Evolutionary conservation across 1,284 basidiomycete species (phyloP).

Genomic region (Erythrobasidium hasegawianum): DNA sequence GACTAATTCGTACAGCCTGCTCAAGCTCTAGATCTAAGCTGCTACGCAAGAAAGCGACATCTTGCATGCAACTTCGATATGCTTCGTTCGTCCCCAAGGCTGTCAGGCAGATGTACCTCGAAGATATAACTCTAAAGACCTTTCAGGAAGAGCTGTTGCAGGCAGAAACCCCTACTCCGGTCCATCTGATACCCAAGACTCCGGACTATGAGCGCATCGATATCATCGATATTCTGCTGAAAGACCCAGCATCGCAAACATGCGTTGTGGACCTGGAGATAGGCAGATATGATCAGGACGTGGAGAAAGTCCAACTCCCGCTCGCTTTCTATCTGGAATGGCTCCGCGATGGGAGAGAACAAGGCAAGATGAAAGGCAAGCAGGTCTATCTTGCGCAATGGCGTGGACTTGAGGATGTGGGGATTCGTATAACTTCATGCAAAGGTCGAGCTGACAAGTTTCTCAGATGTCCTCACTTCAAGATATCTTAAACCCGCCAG

Average conservation of each 20-base stretch:
- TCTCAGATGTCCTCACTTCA: constrained; percentile 17
- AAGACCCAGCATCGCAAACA: constrained; percentile 15
- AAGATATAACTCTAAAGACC: constrained; percentile 1
- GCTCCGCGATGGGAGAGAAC: constrained; percentile 20
- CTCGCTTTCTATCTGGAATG: constrained; percentile 28
- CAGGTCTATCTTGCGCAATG: constrained; percentile 34
- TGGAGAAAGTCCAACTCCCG: constrained; percentile 30
- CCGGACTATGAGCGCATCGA: not conserved
- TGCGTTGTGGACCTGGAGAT: constrained; percentile 34
- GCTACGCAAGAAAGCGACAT: not conserved
- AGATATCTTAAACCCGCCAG: constrained; percentile 5
- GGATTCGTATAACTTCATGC: not conserved
- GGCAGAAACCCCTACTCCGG: constrained; percentile 7
- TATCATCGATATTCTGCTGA: constrained; percentile 22
- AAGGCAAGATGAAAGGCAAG: constrained; percentile 24
- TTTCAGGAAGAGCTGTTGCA: constrained; percentile 6
- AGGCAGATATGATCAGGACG: constrained; percentile 28
- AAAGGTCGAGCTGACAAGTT: not conserved
- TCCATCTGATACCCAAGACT: not conserved
- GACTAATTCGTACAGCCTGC: no score
- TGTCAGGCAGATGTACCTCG: constrained; percentile 7
- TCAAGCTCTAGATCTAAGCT: not conserved
- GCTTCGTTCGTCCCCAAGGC: constrained; percentile 10
- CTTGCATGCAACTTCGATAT: not conserved
- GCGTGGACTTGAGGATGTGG: constrained; percentile 29